Evolutionary conservation across 768 basidiomycete genomes (phyloP).

Genomic region (Agaricus sinodeliciosus): DNA sequence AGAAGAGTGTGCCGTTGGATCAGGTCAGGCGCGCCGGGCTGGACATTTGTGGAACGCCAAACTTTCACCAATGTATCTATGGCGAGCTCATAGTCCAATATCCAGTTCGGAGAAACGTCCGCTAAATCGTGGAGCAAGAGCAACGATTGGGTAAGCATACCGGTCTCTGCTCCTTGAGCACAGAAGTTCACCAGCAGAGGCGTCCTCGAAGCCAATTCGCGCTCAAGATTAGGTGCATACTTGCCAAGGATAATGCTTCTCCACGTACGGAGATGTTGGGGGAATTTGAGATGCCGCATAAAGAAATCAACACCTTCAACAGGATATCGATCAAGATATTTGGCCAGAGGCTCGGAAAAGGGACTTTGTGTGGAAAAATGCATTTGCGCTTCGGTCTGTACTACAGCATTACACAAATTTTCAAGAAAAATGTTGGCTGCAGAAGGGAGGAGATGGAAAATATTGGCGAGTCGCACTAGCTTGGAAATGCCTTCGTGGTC

Average conservation of each 20-base stretch:
- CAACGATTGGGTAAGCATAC: conserved; percentile 61
- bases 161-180: conserved; percentile 41
- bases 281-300: conserved; percentile 67
- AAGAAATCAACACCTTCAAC: conserved; percentile 82
- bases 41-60: conserved; percentile 56
- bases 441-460: conserved; percentile 93
- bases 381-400: conserved; percentile 87
- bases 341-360: conserved; percentile 88
- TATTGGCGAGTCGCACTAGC: conserved; percentile 91
- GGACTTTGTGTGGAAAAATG: conserved; percentile 87
- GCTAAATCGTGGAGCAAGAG: conserved; percentile 74
- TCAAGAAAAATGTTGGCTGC: conserved; percentile 91
- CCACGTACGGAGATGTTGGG: conserved; percentile 76
- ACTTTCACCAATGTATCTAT: conserved; percentile 66
- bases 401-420: conserved; percentile 78
- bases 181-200: conserved; percentile 44
- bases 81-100: conserved; percentile 57
- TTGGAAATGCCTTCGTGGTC: conserved; percentile 92
- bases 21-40: conserved; percentile 41
- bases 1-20: conserved; percentile 60
- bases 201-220: conserved; percentile 59
- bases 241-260: conserved; percentile 76
- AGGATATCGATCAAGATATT: conserved; percentile 89
- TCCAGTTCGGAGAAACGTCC: conserved; percentile 61
- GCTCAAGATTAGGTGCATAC: conserved; percentile 69